Percentiles rank a stretch among this genome's conserved stretches.
phyloP scores from a whole-genome alignment of 768 basidiomycete species.

The Auricularia sp. region DNA sequence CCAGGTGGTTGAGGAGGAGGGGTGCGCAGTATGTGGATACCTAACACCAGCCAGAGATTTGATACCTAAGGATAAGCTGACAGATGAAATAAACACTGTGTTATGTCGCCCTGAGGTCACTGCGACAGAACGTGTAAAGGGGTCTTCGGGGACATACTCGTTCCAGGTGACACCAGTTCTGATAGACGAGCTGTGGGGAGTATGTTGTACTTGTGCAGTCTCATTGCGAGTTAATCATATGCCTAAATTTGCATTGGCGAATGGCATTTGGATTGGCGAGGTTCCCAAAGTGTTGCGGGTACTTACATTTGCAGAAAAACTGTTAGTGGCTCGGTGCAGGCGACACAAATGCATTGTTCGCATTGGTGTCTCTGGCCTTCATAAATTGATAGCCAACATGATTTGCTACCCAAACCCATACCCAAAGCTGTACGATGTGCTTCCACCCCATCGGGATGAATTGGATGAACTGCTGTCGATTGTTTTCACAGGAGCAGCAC shows the following conservation, averaged over 20 bases:
- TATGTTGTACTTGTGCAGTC: too few species aligned
- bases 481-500: constrained; percentile 20
- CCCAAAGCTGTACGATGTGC: neutral
- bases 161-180: too few species aligned
- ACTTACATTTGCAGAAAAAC: constrained; percentile 23
- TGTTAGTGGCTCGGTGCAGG: constrained; percentile 17
- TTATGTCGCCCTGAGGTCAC: too few species aligned
- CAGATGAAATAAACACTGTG: too few species aligned
- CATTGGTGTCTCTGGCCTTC: constrained; percentile 18
- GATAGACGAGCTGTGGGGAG: too few species aligned
- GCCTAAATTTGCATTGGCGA: constrained; percentile 21
- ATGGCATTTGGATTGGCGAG: constrained; percentile 27
- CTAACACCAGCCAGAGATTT: too few species aligned
- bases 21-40: too few species aligned
- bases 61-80: too few species aligned
- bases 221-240: neutral
- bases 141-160: too few species aligned
- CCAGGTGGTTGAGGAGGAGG: too few species aligned
- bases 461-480: constrained; percentile 24
- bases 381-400: constrained; percentile 26
- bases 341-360: constrained; percentile 22
- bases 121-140: too few species aligned
- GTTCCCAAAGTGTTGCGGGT: constrained; percentile 19
- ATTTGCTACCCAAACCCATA: constrained; percentile 16
- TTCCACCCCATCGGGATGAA: constrained; percentile 12